These are phyloP conservation scores for Inosperma sp. DNA, from an alignment of 768 basidiomycete species.

Conservation along the genomic window DNA sequence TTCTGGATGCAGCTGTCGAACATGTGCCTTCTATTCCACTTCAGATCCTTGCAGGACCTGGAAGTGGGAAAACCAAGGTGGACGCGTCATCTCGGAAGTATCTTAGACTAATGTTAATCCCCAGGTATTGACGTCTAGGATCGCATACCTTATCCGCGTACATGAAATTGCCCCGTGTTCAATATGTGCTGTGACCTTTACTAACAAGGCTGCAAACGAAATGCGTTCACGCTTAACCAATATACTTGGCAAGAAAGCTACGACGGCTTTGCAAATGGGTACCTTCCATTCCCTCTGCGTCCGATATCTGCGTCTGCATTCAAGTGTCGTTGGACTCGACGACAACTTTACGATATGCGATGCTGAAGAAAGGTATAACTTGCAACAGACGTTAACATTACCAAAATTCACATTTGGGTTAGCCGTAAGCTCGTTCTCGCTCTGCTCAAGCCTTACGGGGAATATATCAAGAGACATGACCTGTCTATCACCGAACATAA, in stretches of 20 bases:
- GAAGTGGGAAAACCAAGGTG: conserved; percentile 69
- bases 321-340: conserved; percentile 50
- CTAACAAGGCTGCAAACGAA: conserved; percentile 87
- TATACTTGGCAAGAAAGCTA: conserved; percentile 58
- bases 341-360: conserved; percentile 82
- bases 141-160: conserved; percentile 58
- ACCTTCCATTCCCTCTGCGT: conserved; percentile 80
- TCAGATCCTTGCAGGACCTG: conserved; percentile 80
- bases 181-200: conserved; percentile 82
- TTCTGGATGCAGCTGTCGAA: conserved; percentile 67
- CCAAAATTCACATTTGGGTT: conserved; percentile 4
- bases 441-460: conserved; percentile 53
- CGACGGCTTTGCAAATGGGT: conserved; percentile 57
- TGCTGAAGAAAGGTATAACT: conserved; percentile 65
- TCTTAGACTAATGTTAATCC: not conserved
- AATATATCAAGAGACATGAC: conserved; percentile 41
- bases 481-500: conserved; percentile 51
- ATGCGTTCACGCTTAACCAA: conserved; percentile 68
- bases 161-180: conserved; percentile 48
- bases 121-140: conserved; percentile 62
- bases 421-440: conserved; percentile 66
- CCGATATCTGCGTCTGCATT: conserved; percentile 63
- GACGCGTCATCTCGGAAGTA: not conserved
- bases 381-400: not conserved
- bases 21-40: conserved; percentile 58